A percentile compares a stretch with the other conserved stretches of the same genome.
Evolutionary conservation across 2,329 filamentous ascomycete species (phyloP).

Genomic region (Pestalotiopsis sp.): DNA sequence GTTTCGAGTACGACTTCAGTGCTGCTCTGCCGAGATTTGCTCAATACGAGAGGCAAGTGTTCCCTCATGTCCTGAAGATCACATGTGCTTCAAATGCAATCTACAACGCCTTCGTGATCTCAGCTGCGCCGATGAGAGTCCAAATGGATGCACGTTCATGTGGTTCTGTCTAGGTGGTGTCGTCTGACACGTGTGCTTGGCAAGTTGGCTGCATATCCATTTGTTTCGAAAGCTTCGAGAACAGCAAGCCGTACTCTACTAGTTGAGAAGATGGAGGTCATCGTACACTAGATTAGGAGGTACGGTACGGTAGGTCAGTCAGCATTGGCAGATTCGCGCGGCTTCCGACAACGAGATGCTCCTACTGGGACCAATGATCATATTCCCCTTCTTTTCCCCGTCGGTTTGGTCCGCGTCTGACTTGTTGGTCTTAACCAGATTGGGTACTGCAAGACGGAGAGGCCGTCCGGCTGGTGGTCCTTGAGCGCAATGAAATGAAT

Average conservation of each 20-base stretch:
- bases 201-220: background rate
- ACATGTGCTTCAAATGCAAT: background rate
- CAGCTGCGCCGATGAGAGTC: background rate
- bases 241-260: background rate
- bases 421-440: background rate
- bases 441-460: background rate
- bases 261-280: background rate
- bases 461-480: background rate
- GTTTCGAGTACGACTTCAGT: background rate
- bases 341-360: background rate
- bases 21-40: background rate
- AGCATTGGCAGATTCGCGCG: conserved; percentile 7
- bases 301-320: background rate
- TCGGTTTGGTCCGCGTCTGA: background rate
- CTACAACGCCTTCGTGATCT: background rate
- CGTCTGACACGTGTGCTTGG: background rate
- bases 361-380: background rate
- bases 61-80: background rate
- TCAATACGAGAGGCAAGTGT: background rate
- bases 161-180: background rate
- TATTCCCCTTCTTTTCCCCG: background rate
- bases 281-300: background rate
- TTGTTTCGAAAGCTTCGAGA: conserved; percentile 10
- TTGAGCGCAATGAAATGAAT: background rate
- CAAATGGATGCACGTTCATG: background rate